phyloP scores from a whole-genome alignment of 1,139 yeast species.

The Yamadazyma sp. region DNA sequence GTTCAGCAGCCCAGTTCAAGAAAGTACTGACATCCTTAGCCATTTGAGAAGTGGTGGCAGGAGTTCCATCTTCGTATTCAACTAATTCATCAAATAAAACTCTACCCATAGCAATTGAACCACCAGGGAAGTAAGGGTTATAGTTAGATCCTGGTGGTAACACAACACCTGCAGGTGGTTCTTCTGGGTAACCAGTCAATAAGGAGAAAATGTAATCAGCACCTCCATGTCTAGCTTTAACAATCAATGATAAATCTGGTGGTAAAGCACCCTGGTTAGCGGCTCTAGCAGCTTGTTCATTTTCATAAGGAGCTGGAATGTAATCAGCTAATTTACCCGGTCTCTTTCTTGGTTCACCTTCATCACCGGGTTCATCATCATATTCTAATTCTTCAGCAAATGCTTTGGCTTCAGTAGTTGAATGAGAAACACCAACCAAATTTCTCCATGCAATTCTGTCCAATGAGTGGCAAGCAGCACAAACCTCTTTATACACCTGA shows the following conservation, averaged over 20 bases:
- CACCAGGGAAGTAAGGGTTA: conserved; percentile 99
- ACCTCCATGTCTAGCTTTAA: conserved; percentile 99
- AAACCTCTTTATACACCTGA: conserved; percentile 98
- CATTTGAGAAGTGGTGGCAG: conserved; percentile 98
- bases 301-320: conserved; percentile 92
- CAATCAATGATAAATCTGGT: conserved; percentile 95
- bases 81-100: conserved; percentile 95
- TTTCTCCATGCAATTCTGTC: conserved; percentile 99
- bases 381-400: conserved; percentile 97
- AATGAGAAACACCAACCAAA: conserved; percentile 94
- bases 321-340: conserved; percentile 97
- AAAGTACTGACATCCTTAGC: conserved; percentile 96
- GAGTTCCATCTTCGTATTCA: conserved; percentile 98
- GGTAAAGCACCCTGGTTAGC: conserved; percentile 99
- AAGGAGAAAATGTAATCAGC: conserved; percentile 92
- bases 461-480: conserved; percentile 98
- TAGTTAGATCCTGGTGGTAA: conserved; percentile 94
- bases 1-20: conserved; percentile 98
- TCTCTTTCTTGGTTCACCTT: conserved; percentile 98
- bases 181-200: conserved; percentile 98
- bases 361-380: conserved; percentile 99
- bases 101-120: conserved; percentile 98
- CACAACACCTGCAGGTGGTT: conserved; percentile 95
- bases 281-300: conserved; percentile 99
- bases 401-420: conserved; percentile 84